Evolutionary conservation across 176 grass and related monocot species (phyloP).

Genomic region (Triticum turgidum): DNA sequence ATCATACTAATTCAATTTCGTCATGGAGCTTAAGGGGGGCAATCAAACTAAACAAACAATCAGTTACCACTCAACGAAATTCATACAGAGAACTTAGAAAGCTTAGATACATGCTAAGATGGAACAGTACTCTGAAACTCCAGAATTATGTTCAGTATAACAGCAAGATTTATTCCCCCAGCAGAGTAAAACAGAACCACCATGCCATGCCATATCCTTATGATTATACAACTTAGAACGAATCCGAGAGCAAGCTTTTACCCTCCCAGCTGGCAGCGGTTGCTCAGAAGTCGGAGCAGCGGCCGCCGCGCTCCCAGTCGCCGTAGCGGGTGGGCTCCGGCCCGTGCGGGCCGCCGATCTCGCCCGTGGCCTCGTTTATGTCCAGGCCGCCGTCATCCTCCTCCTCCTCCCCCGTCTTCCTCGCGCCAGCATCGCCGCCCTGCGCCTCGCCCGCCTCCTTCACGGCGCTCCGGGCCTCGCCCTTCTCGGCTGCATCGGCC

Average conservation of each 20-base stretch:
- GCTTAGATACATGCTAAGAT: neutral
- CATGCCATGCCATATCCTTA: neutral
- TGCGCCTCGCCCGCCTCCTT: slow-evolving; percentile 22
- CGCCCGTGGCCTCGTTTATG: slow-evolving; percentile 62
- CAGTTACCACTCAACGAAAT: neutral
- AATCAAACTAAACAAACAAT: neutral
- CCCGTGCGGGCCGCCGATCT: slow-evolving; percentile 78
- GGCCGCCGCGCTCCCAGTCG: slow-evolving; percentile 82
- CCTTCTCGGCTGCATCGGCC: neutral
- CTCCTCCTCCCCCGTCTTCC: neutral
- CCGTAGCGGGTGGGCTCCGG: slow-evolving; percentile 83
- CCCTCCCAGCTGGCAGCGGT: neutral
- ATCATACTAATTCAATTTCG: neutral
- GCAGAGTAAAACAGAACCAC: neutral
- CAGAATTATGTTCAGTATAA: neutral
- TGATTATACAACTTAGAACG: neutral
- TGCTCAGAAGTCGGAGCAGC: slow-evolving; percentile 83
- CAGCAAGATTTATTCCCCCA: neutral
- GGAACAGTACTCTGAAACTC: neutral
- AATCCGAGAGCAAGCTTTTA: neutral
- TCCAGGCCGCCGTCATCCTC: slow-evolving; percentile 13
- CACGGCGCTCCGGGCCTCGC: neutral
- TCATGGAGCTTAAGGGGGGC: neutral
- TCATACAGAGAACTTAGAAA: neutral
- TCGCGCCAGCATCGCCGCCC: neutral